These are phyloP conservation scores for Cryptococcus jaspeensis DNA, from an alignment of 1,284 basidiomycete species.

Conservation along the genomic window DNA sequence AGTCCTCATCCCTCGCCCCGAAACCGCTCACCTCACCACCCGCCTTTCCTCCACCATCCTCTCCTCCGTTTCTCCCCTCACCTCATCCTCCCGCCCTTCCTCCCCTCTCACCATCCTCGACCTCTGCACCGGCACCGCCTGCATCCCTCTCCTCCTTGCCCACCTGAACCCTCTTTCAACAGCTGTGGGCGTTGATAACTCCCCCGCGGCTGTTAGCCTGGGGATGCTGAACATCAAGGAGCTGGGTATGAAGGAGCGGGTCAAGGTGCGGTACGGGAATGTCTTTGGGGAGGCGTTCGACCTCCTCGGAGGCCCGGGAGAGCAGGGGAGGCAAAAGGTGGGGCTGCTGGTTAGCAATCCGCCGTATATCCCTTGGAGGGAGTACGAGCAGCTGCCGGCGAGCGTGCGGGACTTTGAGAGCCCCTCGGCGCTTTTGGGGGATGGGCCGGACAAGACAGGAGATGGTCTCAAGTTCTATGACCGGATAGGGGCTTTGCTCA, in stretches of 20 bases:
- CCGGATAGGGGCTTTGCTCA: constrained; percentile 64
- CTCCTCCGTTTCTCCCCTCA: constrained; percentile 9
- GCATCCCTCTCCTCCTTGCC: constrained; percentile 77
- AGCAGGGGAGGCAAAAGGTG: constrained; percentile 49
- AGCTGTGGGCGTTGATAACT: constrained; percentile 65
- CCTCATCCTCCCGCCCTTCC: constrained; percentile 8
- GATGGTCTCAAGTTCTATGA: constrained; percentile 75
- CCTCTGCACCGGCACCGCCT: constrained; percentile 85
- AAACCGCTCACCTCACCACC: constrained; percentile 76
- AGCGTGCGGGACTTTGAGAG: constrained; percentile 79
- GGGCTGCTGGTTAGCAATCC: constrained; percentile 87
- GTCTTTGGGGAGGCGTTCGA: constrained; percentile 7
- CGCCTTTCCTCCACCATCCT: constrained; percentile 23
- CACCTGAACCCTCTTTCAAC: constrained; percentile 48
- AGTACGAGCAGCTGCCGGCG: constrained; percentile 63
- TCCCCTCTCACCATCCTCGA: constrained; percentile 60
- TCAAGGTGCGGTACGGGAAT: constrained; percentile 17
- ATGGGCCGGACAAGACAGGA: constrained; percentile 41
- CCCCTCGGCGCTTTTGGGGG: constrained; percentile 73
- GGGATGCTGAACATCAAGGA: constrained; percentile 65
- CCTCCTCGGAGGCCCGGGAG: constrained; percentile 1
- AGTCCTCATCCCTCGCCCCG: constrained; percentile 83
- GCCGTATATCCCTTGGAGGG: constrained; percentile 76
- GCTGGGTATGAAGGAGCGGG: constrained; percentile 16
- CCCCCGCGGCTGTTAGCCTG: constrained; percentile 64